These are phyloP conservation scores for Teunomyces funiuensis DNA, from an alignment of 805 yeast species.

Conservation along the genomic window DNA sequence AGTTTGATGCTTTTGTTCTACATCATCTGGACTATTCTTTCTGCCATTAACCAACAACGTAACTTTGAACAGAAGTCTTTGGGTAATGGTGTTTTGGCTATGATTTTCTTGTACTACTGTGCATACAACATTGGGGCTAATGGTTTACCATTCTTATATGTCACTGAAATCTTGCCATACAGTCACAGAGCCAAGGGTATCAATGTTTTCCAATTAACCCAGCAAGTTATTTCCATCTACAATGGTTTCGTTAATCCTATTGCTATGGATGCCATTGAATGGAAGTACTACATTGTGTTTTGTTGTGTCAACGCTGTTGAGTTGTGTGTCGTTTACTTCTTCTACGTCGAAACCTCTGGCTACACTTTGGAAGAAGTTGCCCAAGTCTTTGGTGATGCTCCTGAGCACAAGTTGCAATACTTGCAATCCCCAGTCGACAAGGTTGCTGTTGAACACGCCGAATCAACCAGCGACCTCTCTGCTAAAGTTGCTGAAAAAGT, in stretches of 20 bases:
- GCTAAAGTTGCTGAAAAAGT: slow-evolving; percentile 1
- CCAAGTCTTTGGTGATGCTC: slow-evolving; percentile 39
- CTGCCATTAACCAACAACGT: slow-evolving; percentile 46
- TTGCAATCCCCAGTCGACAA: slow-evolving; percentile 4
- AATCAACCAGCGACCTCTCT: slow-evolving; percentile 1
- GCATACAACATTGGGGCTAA: slow-evolving; percentile 44
- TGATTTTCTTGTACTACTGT: slow-evolving; percentile 48
- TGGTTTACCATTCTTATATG: slow-evolving; percentile 47
- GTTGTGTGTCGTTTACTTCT: slow-evolving; percentile 28
- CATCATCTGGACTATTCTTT: slow-evolving; percentile 43
- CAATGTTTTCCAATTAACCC: slow-evolving; percentile 25
- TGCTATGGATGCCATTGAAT: slow-evolving; percentile 42
- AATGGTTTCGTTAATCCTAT: slow-evolving; percentile 26
- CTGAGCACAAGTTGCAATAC: slow-evolving; percentile 6
- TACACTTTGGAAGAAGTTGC: slow-evolving; percentile 45
- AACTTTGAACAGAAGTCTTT: slow-evolving; percentile 39
- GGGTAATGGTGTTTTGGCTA: slow-evolving; percentile 49
- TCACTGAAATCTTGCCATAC: slow-evolving; percentile 43
- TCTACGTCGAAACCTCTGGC: slow-evolving; percentile 44
- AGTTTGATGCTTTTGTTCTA: slow-evolving; percentile 37
- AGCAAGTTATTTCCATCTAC: slow-evolving; percentile 19
- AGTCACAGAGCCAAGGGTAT: slow-evolving; percentile 44
- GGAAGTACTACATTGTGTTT: slow-evolving; percentile 46
- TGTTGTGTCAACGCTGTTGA: slow-evolving; percentile 30
- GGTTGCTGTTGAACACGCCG: slow-evolving; percentile 1